Evolutionary conservation across 2,329 filamentous ascomycete genomes (phyloP).

Genomic region (Fusarium sp.): DNA sequence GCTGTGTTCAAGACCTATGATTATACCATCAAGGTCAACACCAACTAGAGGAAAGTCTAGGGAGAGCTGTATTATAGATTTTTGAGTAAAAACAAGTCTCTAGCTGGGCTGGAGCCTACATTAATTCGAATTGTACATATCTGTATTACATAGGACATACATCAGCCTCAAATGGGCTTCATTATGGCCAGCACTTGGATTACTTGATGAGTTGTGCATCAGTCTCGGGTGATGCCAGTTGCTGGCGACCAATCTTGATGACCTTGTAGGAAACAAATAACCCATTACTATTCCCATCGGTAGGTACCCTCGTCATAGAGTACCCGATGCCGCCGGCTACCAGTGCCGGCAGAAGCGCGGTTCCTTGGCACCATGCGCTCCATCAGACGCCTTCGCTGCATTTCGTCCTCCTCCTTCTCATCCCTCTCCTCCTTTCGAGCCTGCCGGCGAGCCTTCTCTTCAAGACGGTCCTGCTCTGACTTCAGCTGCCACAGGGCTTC

Average conservation of each 20-base stretch:
- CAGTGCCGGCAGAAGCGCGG: constrained; percentile 51
- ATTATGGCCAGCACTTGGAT: background rate
- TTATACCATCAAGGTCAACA: constrained; percentile 21
- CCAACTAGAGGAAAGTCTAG: background rate
- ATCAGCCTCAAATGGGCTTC: background rate
- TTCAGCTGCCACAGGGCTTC: constrained; percentile 48
- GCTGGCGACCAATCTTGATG: background rate
- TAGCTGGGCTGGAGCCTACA: background rate
- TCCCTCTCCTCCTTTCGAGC: constrained; percentile 45
- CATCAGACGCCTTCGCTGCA: constrained; percentile 52
- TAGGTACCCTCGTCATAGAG: constrained; percentile 55
- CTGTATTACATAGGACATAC: background rate
- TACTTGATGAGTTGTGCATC: background rate
- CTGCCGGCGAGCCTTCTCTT: constrained; percentile 45
- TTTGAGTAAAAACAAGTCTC: background rate
- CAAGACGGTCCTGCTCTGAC: constrained; percentile 47
- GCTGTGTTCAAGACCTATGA: constrained; percentile 21
- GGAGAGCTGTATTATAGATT: background rate
- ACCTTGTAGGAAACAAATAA: background rate
- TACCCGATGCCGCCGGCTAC: constrained; percentile 51
- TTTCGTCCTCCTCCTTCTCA: constrained; percentile 53
- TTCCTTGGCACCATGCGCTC: constrained; percentile 56
- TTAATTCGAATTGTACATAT: background rate
- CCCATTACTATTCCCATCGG: constrained; percentile 52
- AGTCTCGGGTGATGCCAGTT: background rate